phyloP scores from a whole-genome alignment of 129 eudicot species.

The Artemisia argyi region DNA sequence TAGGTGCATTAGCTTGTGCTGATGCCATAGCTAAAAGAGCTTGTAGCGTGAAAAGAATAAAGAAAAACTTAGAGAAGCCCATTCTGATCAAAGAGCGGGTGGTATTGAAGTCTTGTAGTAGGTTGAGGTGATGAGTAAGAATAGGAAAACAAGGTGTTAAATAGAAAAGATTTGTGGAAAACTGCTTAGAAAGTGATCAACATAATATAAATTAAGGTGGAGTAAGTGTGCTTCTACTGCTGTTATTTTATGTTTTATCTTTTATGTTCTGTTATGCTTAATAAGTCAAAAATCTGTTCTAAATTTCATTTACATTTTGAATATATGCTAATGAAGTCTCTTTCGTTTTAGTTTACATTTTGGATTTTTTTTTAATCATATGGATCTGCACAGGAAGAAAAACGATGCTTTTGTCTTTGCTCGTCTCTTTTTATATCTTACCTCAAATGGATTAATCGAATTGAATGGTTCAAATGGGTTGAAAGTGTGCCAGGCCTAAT shows the following conservation, averaged over 20 bases:
- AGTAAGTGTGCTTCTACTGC: slow-evolving; percentile 17
- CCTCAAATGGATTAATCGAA: no score
- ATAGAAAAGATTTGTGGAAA: slow-evolving; percentile 15
- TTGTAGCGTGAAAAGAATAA: slow-evolving; percentile 40
- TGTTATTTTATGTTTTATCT: neutral
- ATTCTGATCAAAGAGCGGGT: slow-evolving; percentile 21
- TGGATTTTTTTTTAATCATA: no score
- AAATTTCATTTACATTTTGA: no score
- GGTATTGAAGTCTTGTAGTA: slow-evolving; percentile 21
- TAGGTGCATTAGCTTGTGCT: slow-evolving; percentile 29
- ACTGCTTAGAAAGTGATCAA: slow-evolving; percentile 1
- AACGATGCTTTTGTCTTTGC: neutral
- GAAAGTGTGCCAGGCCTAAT: no score
- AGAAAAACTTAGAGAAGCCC: slow-evolving; percentile 35
- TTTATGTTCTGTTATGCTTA: neutral
- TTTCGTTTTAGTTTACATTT: neutral
- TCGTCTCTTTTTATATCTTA: neutral
- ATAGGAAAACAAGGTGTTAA: slow-evolving; percentile 12
- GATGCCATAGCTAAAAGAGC: slow-evolving; percentile 29
- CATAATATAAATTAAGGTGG: neutral
- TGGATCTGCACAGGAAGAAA: neutral
- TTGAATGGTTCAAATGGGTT: no score
- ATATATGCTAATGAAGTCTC: slow-evolving; percentile 10
- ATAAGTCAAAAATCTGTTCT: neutral
- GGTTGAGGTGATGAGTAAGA: neutral